Conservation (phyloP, 2,329 filamentous ascomycete species). For the Aspergillus tamarii region DNA sequence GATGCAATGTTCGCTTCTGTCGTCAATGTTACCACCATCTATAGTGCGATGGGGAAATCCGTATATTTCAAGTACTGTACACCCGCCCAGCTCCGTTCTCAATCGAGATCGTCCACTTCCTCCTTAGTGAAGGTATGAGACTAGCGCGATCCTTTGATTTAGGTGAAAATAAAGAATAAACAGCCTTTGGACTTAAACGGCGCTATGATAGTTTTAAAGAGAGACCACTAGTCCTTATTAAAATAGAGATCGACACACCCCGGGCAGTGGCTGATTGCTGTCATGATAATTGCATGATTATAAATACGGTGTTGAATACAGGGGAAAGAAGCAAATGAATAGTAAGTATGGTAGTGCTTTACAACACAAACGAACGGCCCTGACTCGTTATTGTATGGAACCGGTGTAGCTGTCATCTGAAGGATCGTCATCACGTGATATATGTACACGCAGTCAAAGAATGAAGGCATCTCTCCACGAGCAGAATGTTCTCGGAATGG, state of each 20-base stretch:
- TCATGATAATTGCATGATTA: neutral
- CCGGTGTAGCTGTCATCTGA: neutral
- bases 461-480: neutral
- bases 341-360: neutral
- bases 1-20: neutral
- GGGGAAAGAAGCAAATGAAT: neutral
- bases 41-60: neutral
- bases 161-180: neutral
- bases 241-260: neutral
- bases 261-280: neutral
- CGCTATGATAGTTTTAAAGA: neutral
- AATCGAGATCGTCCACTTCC: neutral
- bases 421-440: neutral
- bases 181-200: neutral
- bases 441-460: neutral
- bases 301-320: neutral
- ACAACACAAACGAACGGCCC: neutral
- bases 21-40: neutral
- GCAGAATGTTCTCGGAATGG: neutral
- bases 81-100: neutral
- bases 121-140: neutral
- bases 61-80: neutral
- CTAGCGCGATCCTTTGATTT: neutral
- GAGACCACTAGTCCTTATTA: constrained; percentile 1
- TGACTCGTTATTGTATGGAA: neutral